These are phyloP conservation scores for Morella rubra DNA, from an alignment of 306 rosid genomes.

Conservation along the genomic window DNA sequence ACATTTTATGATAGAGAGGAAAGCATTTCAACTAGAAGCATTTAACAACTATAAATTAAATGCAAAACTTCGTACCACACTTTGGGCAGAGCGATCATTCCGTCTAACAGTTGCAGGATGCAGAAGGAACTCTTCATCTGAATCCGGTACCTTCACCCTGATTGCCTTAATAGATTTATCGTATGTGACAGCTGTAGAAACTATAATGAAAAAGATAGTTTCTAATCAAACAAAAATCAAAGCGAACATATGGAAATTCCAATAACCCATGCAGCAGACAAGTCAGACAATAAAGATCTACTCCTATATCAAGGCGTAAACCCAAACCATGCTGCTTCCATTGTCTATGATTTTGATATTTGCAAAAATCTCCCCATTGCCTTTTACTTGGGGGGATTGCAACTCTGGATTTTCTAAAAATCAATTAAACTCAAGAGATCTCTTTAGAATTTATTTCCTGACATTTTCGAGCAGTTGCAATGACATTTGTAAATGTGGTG, in stretches of 20 bases:
- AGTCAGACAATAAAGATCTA: not conserved
- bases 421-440: not conserved
- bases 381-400: not conserved
- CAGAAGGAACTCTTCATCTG: slow-evolving; percentile 83
- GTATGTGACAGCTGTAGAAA: slow-evolving; percentile 91
- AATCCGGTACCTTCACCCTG: slow-evolving; percentile 87
- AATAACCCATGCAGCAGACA: not conserved
- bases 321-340: not conserved
- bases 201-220: slow-evolving; percentile 37
- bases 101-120: slow-evolving; percentile 98
- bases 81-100: slow-evolving; percentile 95
- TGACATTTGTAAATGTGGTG: not conserved
- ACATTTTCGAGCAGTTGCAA: not conserved
- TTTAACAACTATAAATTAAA: slow-evolving; percentile 5
- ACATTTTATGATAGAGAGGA: not conserved
- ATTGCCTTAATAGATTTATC: slow-evolving; percentile 84
- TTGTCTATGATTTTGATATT: not conserved
- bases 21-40: not conserved
- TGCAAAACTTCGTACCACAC: slow-evolving; percentile 69
- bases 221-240: slow-evolving; percentile 24
- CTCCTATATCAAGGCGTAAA: not conserved
- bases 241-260: not conserved
- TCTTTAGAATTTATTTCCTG: not conserved
- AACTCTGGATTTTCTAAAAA: not conserved
- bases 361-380: not conserved